A percentile compares a stretch with the other conserved stretches of the same genome.
phyloP scores from a whole-genome alignment of 768 basidiomycete species.

The Trametes villosa region DNA sequence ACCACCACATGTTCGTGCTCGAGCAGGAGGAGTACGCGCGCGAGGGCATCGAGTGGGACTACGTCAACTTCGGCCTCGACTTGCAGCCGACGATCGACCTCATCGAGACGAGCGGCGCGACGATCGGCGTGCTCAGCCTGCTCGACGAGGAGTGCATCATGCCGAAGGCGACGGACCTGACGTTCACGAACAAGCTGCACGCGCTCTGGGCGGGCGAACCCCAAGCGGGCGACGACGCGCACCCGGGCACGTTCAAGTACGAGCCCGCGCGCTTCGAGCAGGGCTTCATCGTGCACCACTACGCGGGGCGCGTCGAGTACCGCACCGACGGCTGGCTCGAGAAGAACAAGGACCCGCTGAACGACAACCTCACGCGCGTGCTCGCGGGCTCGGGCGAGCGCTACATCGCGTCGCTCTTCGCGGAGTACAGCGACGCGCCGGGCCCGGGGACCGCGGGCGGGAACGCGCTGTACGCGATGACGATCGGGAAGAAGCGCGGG shows the following conservation, averaged over 20 bases:
- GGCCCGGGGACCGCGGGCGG: conserved; percentile 40
- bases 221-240: conserved; percentile 49
- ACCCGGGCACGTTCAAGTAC: conserved; percentile 85
- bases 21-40: conserved; percentile 99
- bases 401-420: conserved; percentile 82
- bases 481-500: conserved; percentile 63
- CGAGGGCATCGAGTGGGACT: conserved; percentile 97
- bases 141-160: conserved; percentile 99
- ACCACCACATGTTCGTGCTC: conserved; percentile 99
- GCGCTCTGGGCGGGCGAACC: conserved; percentile 68
- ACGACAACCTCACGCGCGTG: conserved; percentile 92
- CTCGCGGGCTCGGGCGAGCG: conserved; percentile 81
- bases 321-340: conserved; percentile 96
- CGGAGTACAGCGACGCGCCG: conserved; percentile 67
- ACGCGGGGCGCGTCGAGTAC: conserved; percentile 97
- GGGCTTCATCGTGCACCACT: conserved; percentile 94
- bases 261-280: conserved; percentile 87
- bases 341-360: conserved; percentile 99
- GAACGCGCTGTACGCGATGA: conserved; percentile 42
- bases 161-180: conserved; percentile 96
- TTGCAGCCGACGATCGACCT: conserved; percentile 98
- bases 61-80: conserved; percentile 97
- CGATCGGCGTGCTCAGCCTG: conserved; percentile 89
- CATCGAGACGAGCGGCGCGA: conserved; percentile 75
- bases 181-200: conserved; percentile 92